phyloP scores from a whole-genome alignment of 352 stramenopile species.

The Phytophthora rubi region DNA sequence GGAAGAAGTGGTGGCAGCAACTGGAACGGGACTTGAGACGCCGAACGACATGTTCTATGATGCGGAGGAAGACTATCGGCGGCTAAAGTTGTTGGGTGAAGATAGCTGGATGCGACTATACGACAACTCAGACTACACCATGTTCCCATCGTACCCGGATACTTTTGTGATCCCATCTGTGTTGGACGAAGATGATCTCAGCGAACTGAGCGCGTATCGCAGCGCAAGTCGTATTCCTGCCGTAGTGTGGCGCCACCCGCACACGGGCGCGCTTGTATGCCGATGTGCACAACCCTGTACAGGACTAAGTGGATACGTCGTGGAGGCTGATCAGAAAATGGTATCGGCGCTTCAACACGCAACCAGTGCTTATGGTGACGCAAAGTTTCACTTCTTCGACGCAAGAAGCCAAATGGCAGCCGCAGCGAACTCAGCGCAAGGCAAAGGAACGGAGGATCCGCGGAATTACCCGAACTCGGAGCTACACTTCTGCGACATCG shows the following conservation, averaged over 20 bases:
- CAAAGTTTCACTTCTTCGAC: conserved; percentile 89
- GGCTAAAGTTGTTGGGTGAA: conserved; percentile 81
- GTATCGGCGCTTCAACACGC: conserved; percentile 75
- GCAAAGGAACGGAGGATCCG: conserved; percentile 91
- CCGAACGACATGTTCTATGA: conserved; percentile 69
- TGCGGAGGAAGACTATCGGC: conserved; percentile 79
- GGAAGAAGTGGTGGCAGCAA: conserved; percentile 19
- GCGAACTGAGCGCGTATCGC: conserved; percentile 91
- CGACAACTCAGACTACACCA: conserved; percentile 86
- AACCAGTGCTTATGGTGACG: conserved; percentile 61
- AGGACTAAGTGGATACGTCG: conserved; percentile 83
- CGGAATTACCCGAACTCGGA: conserved; percentile 96
- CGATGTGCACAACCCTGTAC: conserved; percentile 87
- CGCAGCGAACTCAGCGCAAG: conserved; percentile 84
- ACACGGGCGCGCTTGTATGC: conserved; percentile 91
- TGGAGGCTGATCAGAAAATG: conserved; percentile 83
- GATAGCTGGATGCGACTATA: conserved; percentile 85
- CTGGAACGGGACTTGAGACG: conserved; percentile 52
- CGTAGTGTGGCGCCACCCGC: conserved; percentile 93
- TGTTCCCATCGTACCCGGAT: conserved; percentile 95
- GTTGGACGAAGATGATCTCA: conserved; percentile 91
- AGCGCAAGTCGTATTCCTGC: conserved; percentile 93
- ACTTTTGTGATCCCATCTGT: conserved; percentile 93
- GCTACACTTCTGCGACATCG: conserved; percentile 98
- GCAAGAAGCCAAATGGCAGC: conserved; percentile 86